A percentile compares a stretch with the other conserved stretches of the same genome.
Evolutionary conservation across 1,139 yeast species (phyloP).

Genomic region (Suhomyces guaymorum): DNA sequence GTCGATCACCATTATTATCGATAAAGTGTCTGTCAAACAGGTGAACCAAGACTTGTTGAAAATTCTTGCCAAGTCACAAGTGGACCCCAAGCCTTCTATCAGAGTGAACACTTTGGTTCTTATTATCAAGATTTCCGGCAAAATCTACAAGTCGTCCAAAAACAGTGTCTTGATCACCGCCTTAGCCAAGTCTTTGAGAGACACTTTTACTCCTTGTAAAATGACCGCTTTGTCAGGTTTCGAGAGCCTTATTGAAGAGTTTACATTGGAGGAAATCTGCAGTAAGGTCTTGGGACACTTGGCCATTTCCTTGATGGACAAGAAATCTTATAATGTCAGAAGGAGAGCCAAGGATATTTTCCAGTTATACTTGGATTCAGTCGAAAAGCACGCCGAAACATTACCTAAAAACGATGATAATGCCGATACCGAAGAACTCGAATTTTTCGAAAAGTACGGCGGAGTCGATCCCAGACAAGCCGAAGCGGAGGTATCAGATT

Average conservation of each 20-base stretch:
- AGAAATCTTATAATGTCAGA: constrained; percentile 63
- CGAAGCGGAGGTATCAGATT: constrained; percentile 2
- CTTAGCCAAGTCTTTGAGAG: constrained; percentile 78
- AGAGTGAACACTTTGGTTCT: constrained; percentile 83
- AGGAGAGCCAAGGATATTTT: constrained; percentile 69
- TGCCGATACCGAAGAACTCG: constrained; percentile 28
- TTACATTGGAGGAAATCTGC: constrained; percentile 76
- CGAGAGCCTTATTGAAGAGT: constrained; percentile 60
- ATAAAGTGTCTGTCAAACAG: constrained; percentile 74
- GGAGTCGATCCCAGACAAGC: constrained; percentile 15
- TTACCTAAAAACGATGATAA: constrained; percentile 53
- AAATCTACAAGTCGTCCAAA: constrained; percentile 59
- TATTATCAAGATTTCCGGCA: constrained; percentile 67
- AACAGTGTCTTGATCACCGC: constrained; percentile 84
- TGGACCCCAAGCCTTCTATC: constrained; percentile 79
- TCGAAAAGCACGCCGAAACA: constrained; percentile 60
- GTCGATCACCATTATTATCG: constrained; percentile 63
- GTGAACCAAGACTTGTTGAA: constrained; percentile 83
- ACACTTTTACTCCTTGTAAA: constrained; percentile 75
- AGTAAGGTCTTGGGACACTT: constrained; percentile 81
- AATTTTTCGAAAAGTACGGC: constrained; percentile 33
- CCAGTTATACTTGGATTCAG: constrained; percentile 61
- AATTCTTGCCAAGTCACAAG: constrained; percentile 82
- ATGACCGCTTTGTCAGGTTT: constrained; percentile 79
- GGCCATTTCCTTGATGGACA: constrained; percentile 81